Percentiles rank a stretch among this genome's conserved stretches.
Conservation (phyloP, 371 early-diverging fungal species). For the Mortierella sp. region DNA sequence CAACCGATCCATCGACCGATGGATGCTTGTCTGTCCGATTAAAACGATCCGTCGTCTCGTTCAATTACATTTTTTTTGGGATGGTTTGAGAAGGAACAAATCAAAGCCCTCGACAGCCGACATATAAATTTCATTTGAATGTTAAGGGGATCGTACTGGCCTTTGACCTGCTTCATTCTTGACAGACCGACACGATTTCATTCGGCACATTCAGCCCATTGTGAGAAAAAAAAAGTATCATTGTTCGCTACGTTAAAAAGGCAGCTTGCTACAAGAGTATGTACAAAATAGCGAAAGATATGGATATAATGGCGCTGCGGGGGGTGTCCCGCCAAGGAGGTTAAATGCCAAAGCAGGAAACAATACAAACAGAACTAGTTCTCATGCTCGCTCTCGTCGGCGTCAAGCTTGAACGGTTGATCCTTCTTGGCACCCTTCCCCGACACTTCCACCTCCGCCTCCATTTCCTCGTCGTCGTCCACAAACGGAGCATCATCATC, state of each 20-base stretch:
- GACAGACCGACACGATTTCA: not conserved
- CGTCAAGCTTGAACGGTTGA: slow-evolving; percentile 24
- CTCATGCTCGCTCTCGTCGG: slow-evolving; percentile 20
- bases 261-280: not conserved
- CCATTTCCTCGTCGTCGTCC: slow-evolving; percentile 13
- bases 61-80: slow-evolving; percentile 54
- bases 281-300: not conserved
- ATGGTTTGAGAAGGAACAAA: slow-evolving; percentile 54
- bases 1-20: slow-evolving; percentile 29
- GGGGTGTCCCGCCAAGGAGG: not conserved
- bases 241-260: not conserved
- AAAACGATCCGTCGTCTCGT: not conserved
- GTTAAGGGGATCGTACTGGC: not conserved
- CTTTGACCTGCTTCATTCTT: not conserved
- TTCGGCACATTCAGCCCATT: not conserved
- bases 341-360: not conserved
- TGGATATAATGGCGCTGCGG: not conserved
- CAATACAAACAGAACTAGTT: not conserved
- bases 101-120: not conserved
- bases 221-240: not conserved
- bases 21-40: not conserved
- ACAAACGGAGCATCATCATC: slow-evolving; percentile 14
- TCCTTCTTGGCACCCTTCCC: slow-evolving; percentile 12
- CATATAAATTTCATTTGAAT: not conserved
- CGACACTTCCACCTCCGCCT: not conserved